Conservation (phyloP, 2,329 filamentous ascomycete genomes). For the Phyllosticta capitalensis region DNA sequence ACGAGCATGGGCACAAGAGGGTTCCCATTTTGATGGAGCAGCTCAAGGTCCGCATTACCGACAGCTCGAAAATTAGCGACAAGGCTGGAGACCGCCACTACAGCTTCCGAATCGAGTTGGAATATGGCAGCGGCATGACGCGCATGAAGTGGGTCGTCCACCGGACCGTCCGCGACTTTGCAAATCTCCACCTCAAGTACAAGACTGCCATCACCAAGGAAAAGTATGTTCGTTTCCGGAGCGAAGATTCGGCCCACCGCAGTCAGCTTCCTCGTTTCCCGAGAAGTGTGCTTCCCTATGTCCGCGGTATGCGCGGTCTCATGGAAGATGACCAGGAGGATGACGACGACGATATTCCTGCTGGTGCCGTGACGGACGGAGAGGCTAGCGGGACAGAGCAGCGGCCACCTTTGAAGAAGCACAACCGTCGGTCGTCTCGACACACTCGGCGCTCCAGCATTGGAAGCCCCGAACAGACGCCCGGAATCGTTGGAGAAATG, state of each 20-base stretch:
- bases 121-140: conserved; percentile 91
- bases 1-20: conserved; percentile 89
- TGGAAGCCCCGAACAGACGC: conserved; percentile 20
- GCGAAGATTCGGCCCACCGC: conserved; percentile 50
- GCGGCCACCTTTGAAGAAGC: conserved; percentile 37
- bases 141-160: conserved; percentile 95
- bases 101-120: conserved; percentile 82
- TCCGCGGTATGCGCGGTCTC: conserved; percentile 68
- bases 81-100: conserved; percentile 57
- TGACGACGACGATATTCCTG: conserved; percentile 63
- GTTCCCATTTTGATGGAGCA: conserved; percentile 94
- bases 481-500: conserved; percentile 17
- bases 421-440: conserved; percentile 47
- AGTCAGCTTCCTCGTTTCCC: conserved; percentile 87
- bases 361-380: conserved; percentile 47
- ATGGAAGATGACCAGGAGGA: conserved; percentile 52
- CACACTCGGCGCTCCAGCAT: conserved; percentile 51
- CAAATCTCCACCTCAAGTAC: conserved; percentile 89
- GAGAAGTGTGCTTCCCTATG: conserved; percentile 77
- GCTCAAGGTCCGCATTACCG: conserved; percentile 76
- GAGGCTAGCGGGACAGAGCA: conserved; percentile 63
- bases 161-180: conserved; percentile 78
- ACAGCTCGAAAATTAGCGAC: conserved; percentile 62
- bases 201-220: conserved; percentile 78
- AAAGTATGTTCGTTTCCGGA: conserved; percentile 63